phyloP scores from a whole-genome alignment of 352 stramenopile species.

The Phytopythium aichiense region DNA sequence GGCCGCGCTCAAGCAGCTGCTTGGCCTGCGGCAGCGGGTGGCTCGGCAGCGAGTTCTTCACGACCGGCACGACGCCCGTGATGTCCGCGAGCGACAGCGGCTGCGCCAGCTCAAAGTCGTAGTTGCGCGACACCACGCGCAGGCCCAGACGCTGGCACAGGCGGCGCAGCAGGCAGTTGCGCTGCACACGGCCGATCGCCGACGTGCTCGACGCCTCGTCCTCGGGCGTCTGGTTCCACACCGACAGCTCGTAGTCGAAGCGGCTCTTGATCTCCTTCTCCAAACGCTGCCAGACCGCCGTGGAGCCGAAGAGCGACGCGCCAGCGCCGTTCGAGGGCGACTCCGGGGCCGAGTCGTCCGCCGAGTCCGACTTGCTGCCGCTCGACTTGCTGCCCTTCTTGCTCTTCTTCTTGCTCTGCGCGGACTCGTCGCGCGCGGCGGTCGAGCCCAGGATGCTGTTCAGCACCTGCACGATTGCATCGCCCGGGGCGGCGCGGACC shows the following conservation, averaged over 20 bases:
- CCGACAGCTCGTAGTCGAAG: conserved; percentile 73
- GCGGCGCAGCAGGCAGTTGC: conserved; percentile 85
- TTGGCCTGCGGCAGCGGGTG: conserved; percentile 77
- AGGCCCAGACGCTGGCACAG: conserved; percentile 93
- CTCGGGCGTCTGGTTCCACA: conserved; percentile 53
- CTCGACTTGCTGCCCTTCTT: conserved; percentile 28
- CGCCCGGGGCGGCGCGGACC: conserved; percentile 63
- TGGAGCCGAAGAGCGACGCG: conserved; percentile 14
- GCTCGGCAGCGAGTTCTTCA: conserved; percentile 89
- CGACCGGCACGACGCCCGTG: conserved; percentile 90
- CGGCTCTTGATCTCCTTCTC: conserved; percentile 60
- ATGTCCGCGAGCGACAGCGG: conserved; percentile 92
- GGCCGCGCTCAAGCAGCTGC: conserved; percentile 85
- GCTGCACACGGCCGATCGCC: conserved; percentile 56
- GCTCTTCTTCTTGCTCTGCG: conserved; percentile 28
- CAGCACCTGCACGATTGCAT: conserved; percentile 75
- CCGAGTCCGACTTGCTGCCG: conserved; percentile 12
- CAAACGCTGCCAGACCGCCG: conserved; percentile 55
- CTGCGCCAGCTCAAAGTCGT: conserved; percentile 68
- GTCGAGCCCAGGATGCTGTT: conserved; percentile 78
- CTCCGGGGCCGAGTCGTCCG: conserved; percentile 2
- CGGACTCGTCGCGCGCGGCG: conserved; percentile 9
- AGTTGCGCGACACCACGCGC: conserved; percentile 86
- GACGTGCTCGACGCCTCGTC: conserved; percentile 9
- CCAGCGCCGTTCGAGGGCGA: conserved; percentile 3